Percentiles rank a stretch among this genome's conserved stretches.
phyloP scores from a whole-genome alignment of 768 basidiomycete genomes.

The Agaricus sinodeliciosus region DNA sequence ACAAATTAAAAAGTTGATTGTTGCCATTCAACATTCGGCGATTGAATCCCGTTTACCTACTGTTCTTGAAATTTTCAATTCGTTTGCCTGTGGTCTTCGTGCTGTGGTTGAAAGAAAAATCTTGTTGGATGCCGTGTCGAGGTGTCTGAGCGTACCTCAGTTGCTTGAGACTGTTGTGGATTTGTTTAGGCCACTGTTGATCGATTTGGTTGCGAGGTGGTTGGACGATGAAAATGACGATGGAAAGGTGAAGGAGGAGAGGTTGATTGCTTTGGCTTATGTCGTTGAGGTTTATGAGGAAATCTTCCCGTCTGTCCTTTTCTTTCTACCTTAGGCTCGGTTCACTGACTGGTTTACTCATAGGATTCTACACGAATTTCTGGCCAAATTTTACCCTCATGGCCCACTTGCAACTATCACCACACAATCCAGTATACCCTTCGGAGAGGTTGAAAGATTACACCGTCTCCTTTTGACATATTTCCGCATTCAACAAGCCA shows the following conservation, averaged over 20 bases:
- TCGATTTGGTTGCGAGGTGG: slow-evolving; percentile 83
- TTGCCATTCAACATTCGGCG: slow-evolving; percentile 27
- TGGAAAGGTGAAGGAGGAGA: slow-evolving; percentile 42
- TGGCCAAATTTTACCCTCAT: slow-evolving; percentile 35
- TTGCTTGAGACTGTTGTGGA: slow-evolving; percentile 38
- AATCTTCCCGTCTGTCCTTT: slow-evolving; percentile 55
- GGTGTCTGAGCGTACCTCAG: not conserved
- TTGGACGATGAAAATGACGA: slow-evolving; percentile 45
- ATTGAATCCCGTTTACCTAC: not conserved
- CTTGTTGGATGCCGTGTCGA: slow-evolving; percentile 6
- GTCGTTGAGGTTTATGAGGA: slow-evolving; percentile 67
- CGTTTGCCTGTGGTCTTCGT: not conserved
- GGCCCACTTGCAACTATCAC: slow-evolving; percentile 51
- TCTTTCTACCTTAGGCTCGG: not conserved
- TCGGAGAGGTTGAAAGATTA: slow-evolving; percentile 39
- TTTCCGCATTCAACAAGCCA: slow-evolving; percentile 72
- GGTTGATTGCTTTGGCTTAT: slow-evolving; percentile 49
- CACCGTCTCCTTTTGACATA: slow-evolving; percentile 73
- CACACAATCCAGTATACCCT: slow-evolving; percentile 21
- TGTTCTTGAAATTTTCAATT: not conserved
- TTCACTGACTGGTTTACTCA: not conserved
- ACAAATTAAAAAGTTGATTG: slow-evolving; percentile 44
- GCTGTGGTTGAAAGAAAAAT: not conserved
- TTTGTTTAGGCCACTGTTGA: slow-evolving; percentile 67
- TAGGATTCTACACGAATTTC: slow-evolving; percentile 53